Conservation (phyloP, 257 asterid genomes). For the Handroanthus guayacan region DNA sequence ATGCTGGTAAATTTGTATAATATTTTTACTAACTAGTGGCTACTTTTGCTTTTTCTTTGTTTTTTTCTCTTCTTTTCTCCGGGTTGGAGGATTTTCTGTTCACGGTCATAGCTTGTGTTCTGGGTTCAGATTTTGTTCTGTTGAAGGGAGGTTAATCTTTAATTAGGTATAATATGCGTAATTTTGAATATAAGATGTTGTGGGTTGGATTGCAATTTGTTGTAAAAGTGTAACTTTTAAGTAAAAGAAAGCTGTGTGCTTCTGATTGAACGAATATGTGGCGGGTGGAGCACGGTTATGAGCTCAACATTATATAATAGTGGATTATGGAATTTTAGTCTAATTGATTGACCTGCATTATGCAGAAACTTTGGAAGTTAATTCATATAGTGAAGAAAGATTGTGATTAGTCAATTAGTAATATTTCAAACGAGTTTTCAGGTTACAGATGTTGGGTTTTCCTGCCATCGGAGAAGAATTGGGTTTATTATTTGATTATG, state of each 20-base stretch:
- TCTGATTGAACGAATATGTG: slow-evolving; percentile 15
- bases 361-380: neutral
- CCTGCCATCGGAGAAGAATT: neutral
- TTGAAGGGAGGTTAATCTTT: neutral
- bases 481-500: neutral
- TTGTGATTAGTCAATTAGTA: neutral
- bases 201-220: slow-evolving; percentile 24
- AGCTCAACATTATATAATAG: neutral
- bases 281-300: neutral
- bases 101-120: slow-evolving; percentile 11
- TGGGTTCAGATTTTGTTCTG: slow-evolving; percentile 3
- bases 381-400: neutral
- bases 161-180: neutral
- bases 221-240: slow-evolving; percentile 7
- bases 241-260: slow-evolving; percentile 20
- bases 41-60: neutral
- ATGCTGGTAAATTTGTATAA: slow-evolving; percentile 55
- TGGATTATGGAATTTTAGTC: slow-evolving; percentile 10
- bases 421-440: slow-evolving; percentile 15
- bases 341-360: slow-evolving; percentile 15
- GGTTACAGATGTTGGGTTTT: neutral
- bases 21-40: neutral
- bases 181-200: neutral
- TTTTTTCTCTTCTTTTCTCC: too few species aligned
- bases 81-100: neutral